Evolutionary conservation across 345 rosid species (phyloP).

Genomic region (Lepidium sativum): DNA sequence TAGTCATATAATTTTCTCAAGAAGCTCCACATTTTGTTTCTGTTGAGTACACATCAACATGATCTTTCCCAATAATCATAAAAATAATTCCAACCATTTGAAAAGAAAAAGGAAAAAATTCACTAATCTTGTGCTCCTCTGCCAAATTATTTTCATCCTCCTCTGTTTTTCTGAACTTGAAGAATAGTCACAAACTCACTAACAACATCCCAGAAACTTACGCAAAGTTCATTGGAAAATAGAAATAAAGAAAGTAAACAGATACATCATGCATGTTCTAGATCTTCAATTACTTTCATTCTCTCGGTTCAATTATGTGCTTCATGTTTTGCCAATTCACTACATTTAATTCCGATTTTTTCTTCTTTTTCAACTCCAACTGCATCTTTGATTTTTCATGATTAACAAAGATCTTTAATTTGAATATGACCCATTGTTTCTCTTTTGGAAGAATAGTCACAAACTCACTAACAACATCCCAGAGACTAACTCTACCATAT

Average conservation of each 20-base stretch:
- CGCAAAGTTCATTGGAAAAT: background rate
- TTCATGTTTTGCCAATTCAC: slow-evolving; percentile 73
- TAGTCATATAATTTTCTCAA: slow-evolving; percentile 58
- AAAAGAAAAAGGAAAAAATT: background rate
- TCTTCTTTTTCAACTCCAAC: slow-evolving; percentile 54
- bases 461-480: no score
- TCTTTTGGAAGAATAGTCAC: no score
- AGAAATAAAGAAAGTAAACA: background rate
- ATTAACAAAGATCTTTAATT: slow-evolving; percentile 54
- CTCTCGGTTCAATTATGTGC: slow-evolving; percentile 51
- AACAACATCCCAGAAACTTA: no score
- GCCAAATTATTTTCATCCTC: slow-evolving; percentile 71
- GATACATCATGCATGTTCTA: slow-evolving; percentile 59
- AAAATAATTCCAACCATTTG: background rate
- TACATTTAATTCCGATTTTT: slow-evolving; percentile 63
- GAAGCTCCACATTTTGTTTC: slow-evolving; percentile 80
- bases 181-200: no score
- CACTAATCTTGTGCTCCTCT: slow-evolving; percentile 66
- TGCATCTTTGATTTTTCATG: slow-evolving; percentile 62
- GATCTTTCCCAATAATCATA: background rate
- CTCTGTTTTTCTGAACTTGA: no score
- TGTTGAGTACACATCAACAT: slow-evolving; percentile 23
- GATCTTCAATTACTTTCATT: slow-evolving; percentile 45
- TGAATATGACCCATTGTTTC: slow-evolving; percentile 51
- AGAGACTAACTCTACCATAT: no score